These are phyloP conservation scores for Myxozyma sirexii DNA, from an alignment of 805 yeast species.

Conservation along the genomic window DNA sequence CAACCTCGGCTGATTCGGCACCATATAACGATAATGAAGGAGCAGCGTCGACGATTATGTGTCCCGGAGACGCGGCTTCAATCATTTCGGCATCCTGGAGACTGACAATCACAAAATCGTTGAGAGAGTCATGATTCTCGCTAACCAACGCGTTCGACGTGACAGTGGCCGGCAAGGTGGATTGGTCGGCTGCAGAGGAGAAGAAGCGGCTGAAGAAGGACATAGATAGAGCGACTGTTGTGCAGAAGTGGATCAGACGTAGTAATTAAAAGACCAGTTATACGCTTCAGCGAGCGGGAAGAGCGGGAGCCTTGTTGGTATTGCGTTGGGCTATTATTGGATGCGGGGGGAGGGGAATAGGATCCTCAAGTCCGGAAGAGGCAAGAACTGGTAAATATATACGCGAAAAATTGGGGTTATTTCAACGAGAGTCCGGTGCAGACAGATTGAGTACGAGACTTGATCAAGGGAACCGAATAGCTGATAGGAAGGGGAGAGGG, in stretches of 20 bases:
- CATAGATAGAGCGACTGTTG: background rate
- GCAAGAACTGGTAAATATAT: background rate
- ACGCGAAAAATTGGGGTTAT: no score
- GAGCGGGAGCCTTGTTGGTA: background rate
- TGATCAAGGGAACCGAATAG: no score
- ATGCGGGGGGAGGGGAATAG: background rate
- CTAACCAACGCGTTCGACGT: background rate
- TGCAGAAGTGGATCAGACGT: background rate
- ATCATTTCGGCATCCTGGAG: conserved; percentile 15
- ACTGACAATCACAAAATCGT: conserved; percentile 17
- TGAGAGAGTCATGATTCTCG: conserved; percentile 6
- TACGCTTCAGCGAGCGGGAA: background rate
- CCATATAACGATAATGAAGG: background rate
- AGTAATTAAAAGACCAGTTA: background rate
- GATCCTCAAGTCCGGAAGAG: background rate
- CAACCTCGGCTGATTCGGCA: background rate
- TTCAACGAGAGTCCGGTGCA: no score
- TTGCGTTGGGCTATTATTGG: background rate
- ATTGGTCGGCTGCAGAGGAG: conserved; percentile 1
- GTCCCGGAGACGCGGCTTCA: background rate
- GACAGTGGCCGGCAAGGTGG: background rate
- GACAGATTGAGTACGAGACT: no score
- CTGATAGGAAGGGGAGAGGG: background rate
- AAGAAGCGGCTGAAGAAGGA: conserved; percentile 9
- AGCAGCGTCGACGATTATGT: conserved; percentile 3